Evolutionary conservation across 169 alveolate species (phyloP), one percentile per base, ranked within the genome.

Genomic region (Plasmodium relictum): DNA sequence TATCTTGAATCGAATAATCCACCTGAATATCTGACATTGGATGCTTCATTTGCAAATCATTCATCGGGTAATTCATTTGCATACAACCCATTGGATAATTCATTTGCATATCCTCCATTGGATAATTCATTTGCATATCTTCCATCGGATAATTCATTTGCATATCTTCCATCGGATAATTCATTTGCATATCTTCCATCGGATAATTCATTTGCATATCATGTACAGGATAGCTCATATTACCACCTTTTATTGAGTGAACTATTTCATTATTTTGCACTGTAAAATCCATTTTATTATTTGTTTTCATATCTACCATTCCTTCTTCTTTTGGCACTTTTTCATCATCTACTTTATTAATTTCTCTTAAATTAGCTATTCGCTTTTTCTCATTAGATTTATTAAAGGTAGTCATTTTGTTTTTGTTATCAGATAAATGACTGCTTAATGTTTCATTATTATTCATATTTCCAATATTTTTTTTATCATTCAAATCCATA

Each of bases 161-260:
- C 22, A 54, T 9, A 54, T 54, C 14, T 65, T 37, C 14, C 14
- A 14, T 39, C 16, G 41, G 39, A 26, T 24, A 2, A 7, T 54
- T 72, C 6, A 16, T 37, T 65, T 41, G 31, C 31, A 16, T 18
- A 14, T 31, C 39, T 31, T 31, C 6, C 39, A 31, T 2, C 3
- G 39, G 39, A 31, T 31, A 31, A 31, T 3, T 31, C 39, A 69
- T 5, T 24, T 48, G 31, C 45, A 31, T 20, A 6, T 42, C 69
- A 26, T 59, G 66, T 31, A 26, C 4, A 12, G 22, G 20, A 22
- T n/a, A 12, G 44, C 16, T 73, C 58, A 39, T 73, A 31, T 39
- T 24, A 5, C 58, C 14, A n/a, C 56, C 56, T 58, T 78, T 70
- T 78, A 5, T n/a, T 54, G 78, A 78, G 31, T 74, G 76, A 6